phyloP scores from a whole-genome alignment of 345 rosid genomes.

The Ceriops zippeliana region DNA sequence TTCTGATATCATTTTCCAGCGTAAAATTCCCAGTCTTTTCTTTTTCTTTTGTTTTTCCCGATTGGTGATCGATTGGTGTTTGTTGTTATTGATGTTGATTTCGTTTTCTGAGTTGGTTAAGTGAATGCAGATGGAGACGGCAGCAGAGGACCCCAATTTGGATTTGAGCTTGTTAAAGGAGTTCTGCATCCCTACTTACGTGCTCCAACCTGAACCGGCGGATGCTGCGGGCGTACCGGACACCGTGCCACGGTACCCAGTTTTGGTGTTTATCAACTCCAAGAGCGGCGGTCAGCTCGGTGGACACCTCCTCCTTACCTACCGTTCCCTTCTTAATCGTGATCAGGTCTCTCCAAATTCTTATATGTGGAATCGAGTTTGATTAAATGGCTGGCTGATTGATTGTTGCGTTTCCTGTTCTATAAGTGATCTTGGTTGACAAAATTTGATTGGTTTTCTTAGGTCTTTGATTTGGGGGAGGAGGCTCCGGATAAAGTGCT shows the following conservation, averaged over 20 bases:
- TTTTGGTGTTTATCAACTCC: conserved; percentile 77
- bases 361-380: conserved; percentile 35
- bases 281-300: conserved; percentile 87
- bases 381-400: conserved; percentile 64
- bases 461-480: conserved; percentile 50
- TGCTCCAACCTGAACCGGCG: not conserved
- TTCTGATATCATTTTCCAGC: too few relatives aligned
- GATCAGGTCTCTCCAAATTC: not conserved
- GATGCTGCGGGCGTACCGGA: not conserved
- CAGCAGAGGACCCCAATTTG: not conserved
- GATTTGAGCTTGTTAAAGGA: not conserved
- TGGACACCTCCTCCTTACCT: conserved; percentile 50
- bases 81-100: too few relatives aligned
- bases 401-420: conserved; percentile 41
- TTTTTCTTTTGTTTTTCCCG: too few relatives aligned
- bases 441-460: too few relatives aligned
- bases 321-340: not conserved
- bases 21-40: too few relatives aligned
- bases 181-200: not conserved
- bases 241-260: conserved; percentile 29
- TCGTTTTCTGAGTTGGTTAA: too few relatives aligned
- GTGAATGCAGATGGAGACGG: not conserved
- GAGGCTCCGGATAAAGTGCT: conserved; percentile 64
- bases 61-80: too few relatives aligned
- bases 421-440: too few relatives aligned